Evolutionary conservation across 139 green algal species (phyloP), one percentile per base, ranked within the genome.

Genomic region (Chlorella sp.): DNA sequence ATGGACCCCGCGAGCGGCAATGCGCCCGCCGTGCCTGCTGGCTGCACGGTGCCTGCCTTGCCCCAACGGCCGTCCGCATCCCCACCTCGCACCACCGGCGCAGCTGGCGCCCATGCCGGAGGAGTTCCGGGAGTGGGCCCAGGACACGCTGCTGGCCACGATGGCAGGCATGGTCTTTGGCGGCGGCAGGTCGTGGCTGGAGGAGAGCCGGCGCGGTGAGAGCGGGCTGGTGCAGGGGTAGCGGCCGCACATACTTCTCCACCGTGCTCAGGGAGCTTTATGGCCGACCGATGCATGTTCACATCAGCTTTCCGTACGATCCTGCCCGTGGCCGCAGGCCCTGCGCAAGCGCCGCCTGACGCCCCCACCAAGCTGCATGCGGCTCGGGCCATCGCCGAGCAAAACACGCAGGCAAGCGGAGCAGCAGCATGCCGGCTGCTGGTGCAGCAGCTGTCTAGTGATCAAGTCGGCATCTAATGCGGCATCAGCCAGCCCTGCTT

Each of bases 51-150:
- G 24, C n/a, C 30, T 8, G 9, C 11, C 65, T 34, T 48, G 20
- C 69, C 17, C 67, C 11, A 30, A 73, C 19, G n/a, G 9, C 41
- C 14, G 24, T 70, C 16, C 41, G 64, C 64, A 9, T 41, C 32
- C 64, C 64, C 1, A 11, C 64, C 40, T 40, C 26, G 7, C 26
- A 5, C n/a, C 22, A 28, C 36, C 22, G 13, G 16, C 72, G 41
- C 81, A 91, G 88, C 26, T 90, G 36, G 81, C 88, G 7, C 80
- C 87, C 8, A 69, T 87, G 40, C 88, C 88, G 1, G 75, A 80
- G 28, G 86, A 91, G 74, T 41, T 91, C 19, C 43, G 41, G 20
- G 86, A 90, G 26, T 91, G 86, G 86, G 81, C 86, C 3, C 38
- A 84, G 26, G 78, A 90, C 65, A 91, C 88, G 22, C 17, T 78